Conservation (phyloP, 352 stramenopile species). For the Pythium rishiriense region DNA sequence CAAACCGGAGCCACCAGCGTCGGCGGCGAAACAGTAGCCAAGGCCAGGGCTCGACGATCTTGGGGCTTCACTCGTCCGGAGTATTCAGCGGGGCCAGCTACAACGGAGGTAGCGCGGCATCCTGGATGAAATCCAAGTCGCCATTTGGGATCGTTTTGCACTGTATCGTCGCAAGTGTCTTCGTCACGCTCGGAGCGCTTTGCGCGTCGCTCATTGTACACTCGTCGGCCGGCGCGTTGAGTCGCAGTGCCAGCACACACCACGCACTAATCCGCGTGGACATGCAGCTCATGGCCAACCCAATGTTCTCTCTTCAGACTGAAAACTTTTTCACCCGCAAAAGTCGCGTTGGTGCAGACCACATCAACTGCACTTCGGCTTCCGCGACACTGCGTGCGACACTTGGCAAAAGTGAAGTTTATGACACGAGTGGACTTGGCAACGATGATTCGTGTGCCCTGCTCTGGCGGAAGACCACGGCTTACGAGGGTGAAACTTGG, state of each 20-base stretch:
- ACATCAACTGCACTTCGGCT: slow-evolving; percentile 67
- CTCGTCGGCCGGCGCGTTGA: slow-evolving; percentile 11
- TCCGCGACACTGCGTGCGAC: slow-evolving; percentile 50
- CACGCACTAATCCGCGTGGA: slow-evolving; percentile 40
- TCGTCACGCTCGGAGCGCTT: slow-evolving; percentile 37
- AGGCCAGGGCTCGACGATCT: not conserved
- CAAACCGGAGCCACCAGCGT: slow-evolving; percentile 5
- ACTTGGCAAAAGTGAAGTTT: slow-evolving; percentile 44
- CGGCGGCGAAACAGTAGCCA: slow-evolving; percentile 18
- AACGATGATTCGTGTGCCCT: slow-evolving; percentile 69
- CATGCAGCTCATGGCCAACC: slow-evolving; percentile 75
- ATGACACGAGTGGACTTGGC: slow-evolving; percentile 40
- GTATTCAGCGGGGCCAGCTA: slow-evolving; percentile 8
- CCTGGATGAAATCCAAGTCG: slow-evolving; percentile 24
- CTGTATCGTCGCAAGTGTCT: slow-evolving; percentile 30
- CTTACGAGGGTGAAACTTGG: slow-evolving; percentile 46
- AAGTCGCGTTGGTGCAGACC: slow-evolving; percentile 38
- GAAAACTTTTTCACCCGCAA: slow-evolving; percentile 55
- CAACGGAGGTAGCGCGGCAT: not conserved
- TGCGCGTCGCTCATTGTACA: slow-evolving; percentile 51
- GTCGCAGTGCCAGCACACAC: slow-evolving; percentile 4
- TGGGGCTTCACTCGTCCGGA: slow-evolving; percentile 7
- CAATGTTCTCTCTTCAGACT: slow-evolving; percentile 58
- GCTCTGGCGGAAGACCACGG: slow-evolving; percentile 63
- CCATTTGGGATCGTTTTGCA: slow-evolving; percentile 28